Evolutionary conservation across 2,329 filamentous ascomycete genomes (phyloP).

Genomic region (Raffaelea ambrosiae): DNA sequence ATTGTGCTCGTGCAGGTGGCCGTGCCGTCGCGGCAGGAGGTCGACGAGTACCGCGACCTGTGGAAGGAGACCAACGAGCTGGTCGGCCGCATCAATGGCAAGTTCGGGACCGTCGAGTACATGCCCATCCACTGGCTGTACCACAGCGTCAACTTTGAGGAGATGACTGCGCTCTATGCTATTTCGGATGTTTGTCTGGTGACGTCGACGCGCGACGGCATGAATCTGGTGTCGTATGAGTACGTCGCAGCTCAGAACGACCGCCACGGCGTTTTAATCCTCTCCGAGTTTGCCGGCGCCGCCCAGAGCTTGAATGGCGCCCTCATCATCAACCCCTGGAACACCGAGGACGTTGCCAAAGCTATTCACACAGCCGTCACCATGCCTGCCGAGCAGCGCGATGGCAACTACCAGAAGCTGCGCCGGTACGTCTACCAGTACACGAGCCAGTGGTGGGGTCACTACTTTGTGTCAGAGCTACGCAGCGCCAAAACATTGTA

Average conservation of each 20-base stretch:
- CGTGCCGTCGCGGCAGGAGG: slow-evolving; percentile 87
- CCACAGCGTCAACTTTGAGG: slow-evolving; percentile 90
- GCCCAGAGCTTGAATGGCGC: slow-evolving; percentile 91
- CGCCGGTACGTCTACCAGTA: slow-evolving; percentile 96
- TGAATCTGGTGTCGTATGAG: slow-evolving; percentile 98
- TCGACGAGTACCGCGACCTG: slow-evolving; percentile 96
- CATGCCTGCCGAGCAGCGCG: slow-evolving; percentile 83
- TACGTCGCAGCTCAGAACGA: slow-evolving; percentile 93
- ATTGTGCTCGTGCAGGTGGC: slow-evolving; percentile 95
- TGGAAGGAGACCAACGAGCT: slow-evolving; percentile 94
- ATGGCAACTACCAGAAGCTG: slow-evolving; percentile 81
- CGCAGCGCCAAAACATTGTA: slow-evolving; percentile 9
- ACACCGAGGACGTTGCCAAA: slow-evolving; percentile 88
- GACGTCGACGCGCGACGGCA: slow-evolving; percentile 92
- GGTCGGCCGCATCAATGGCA: slow-evolving; percentile 93
- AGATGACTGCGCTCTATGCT: slow-evolving; percentile 87
- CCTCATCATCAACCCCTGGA: slow-evolving; percentile 96
- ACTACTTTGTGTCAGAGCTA: slow-evolving; percentile 83
- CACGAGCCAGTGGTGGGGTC: slow-evolving; percentile 94
- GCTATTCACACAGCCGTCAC: slow-evolving; percentile 95
- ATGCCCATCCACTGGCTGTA: slow-evolving; percentile 99
- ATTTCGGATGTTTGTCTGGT: slow-evolving; percentile 89
- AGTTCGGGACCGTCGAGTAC: slow-evolving; percentile 94
- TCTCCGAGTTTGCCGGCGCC: slow-evolving; percentile 94
- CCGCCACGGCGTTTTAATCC: slow-evolving; percentile 84